Evolutionary conservation across 768 basidiomycete genomes (phyloP).

Genomic region (Leucocoprinus sp.): DNA sequence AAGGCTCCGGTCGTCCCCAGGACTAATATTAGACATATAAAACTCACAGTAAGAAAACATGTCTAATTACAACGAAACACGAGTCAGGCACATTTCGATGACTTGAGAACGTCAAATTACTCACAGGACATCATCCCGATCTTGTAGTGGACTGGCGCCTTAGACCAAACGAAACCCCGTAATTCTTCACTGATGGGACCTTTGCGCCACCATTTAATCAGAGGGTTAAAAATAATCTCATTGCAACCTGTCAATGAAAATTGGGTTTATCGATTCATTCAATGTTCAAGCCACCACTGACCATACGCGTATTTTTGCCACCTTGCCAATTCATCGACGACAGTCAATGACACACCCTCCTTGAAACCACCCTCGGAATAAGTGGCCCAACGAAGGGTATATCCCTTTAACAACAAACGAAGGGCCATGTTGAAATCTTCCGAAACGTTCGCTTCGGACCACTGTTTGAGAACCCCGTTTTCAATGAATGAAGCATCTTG

Average conservation of each 20-base stretch:
- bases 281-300: constrained; percentile 17
- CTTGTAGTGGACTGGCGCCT: constrained; percentile 75
- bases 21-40: constrained; percentile 2
- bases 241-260: constrained; percentile 38
- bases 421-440: constrained; percentile 80
- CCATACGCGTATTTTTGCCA: constrained; percentile 78
- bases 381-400: constrained; percentile 75
- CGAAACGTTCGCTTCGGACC: constrained; percentile 70
- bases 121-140: constrained; percentile 68
- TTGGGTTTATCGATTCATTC: constrained; percentile 9
- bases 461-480: constrained; percentile 57
- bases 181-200: constrained; percentile 78
- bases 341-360: constrained; percentile 81
- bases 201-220: constrained; percentile 63
- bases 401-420: constrained; percentile 58
- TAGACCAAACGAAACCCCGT: constrained; percentile 66
- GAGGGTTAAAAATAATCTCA: constrained; percentile 80
- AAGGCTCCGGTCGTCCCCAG: neutral
- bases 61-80: constrained; percentile 20
- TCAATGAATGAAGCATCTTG: constrained; percentile 79
- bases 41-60: constrained; percentile 39
- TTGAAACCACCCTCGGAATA: constrained; percentile 82
- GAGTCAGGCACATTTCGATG: neutral
- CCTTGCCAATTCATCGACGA: constrained; percentile 81
- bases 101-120: constrained; percentile 11